Evolutionary conservation across 2,329 filamentous ascomycete species (phyloP).

Genomic region (Dissoconium aciculare): DNA sequence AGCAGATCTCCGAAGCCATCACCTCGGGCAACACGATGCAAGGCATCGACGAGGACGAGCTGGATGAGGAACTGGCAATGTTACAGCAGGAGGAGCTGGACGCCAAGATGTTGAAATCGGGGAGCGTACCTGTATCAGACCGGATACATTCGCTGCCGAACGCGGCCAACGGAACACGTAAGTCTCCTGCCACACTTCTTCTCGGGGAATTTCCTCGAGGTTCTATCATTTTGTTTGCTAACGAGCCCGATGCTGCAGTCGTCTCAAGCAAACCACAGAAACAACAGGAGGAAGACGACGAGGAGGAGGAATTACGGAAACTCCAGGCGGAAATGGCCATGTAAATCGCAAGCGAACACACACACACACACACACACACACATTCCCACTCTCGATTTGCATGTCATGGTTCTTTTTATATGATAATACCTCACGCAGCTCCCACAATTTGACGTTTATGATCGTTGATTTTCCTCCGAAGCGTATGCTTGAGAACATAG

Average conservation of each 20-base stretch:
- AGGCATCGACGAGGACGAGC: slow-evolving; percentile 69
- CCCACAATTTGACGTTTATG: too few species aligned
- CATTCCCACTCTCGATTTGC: too few species aligned
- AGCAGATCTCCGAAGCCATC: slow-evolving; percentile 82
- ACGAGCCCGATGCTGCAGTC: slow-evolving; percentile 19
- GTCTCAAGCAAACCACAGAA: slow-evolving; percentile 30
- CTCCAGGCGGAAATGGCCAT: slow-evolving; percentile 96
- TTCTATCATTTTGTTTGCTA: too few species aligned
- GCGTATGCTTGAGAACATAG: too few species aligned
- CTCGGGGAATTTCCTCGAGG: too few species aligned
- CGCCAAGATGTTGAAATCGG: slow-evolving; percentile 83
- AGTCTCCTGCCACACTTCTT: too few species aligned
- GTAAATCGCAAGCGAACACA: too few species aligned
- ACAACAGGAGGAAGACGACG: slow-evolving; percentile 66
- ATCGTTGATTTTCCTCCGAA: too few species aligned
- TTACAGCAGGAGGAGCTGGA: slow-evolving; percentile 88
- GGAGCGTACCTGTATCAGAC: slow-evolving; percentile 67
- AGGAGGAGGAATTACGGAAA: slow-evolving; percentile 86
- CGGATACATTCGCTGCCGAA: slow-evolving; percentile 62
- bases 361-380: too few species aligned
- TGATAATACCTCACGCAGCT: too few species aligned
- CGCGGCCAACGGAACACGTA: slow-evolving; percentile 60
- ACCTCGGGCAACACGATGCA: slow-evolving; percentile 51
- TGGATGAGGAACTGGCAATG: slow-evolving; percentile 71
- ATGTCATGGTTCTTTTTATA: too few species aligned